Evolutionary conservation across 768 basidiomycete species (phyloP).

Genomic region (Suillus bovinus): DNA sequence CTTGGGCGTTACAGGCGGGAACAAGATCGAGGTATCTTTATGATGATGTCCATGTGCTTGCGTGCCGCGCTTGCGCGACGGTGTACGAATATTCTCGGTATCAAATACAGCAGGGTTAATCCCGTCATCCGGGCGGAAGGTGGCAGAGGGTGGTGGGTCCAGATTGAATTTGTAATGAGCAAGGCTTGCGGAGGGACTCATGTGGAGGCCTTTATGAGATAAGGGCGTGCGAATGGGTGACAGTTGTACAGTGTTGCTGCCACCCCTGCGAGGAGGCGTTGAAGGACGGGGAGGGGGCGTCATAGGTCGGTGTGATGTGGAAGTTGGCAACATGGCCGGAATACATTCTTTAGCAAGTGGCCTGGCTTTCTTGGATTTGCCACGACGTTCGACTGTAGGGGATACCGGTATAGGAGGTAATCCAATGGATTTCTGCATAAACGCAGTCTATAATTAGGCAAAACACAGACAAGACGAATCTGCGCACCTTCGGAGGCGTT

Average conservation of each 20-base stretch:
- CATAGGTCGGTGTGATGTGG: conserved; percentile 19
- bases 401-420: conserved; percentile 48
- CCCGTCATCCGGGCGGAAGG: conserved; percentile 27
- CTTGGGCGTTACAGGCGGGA: conserved; percentile 46
- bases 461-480: not conserved
- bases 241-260: conserved; percentile 38
- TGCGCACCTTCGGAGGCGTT: conserved; percentile 30
- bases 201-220: conserved; percentile 66
- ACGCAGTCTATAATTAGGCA: not conserved
- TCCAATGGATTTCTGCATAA: conserved; percentile 34
- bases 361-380: conserved; percentile 18
- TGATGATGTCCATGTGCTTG: conserved; percentile 19
- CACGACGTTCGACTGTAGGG: conserved; percentile 44
- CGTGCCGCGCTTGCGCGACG: conserved; percentile 42
- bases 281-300: conserved; percentile 42
- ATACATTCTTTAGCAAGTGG: conserved; percentile 16
- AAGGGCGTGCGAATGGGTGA: conserved; percentile 68
- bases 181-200: conserved; percentile 67
- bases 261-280: conserved; percentile 36
- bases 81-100: conserved; percentile 43
- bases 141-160: conserved; percentile 55
- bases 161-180: conserved; percentile 69
- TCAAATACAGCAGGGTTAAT: conserved; percentile 39
- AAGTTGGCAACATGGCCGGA: conserved; percentile 29
- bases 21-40: conserved; percentile 19